Evolutionary conservation across 2,329 filamentous ascomycete genomes (phyloP).

Genomic region (Nothopassalora personata): DNA sequence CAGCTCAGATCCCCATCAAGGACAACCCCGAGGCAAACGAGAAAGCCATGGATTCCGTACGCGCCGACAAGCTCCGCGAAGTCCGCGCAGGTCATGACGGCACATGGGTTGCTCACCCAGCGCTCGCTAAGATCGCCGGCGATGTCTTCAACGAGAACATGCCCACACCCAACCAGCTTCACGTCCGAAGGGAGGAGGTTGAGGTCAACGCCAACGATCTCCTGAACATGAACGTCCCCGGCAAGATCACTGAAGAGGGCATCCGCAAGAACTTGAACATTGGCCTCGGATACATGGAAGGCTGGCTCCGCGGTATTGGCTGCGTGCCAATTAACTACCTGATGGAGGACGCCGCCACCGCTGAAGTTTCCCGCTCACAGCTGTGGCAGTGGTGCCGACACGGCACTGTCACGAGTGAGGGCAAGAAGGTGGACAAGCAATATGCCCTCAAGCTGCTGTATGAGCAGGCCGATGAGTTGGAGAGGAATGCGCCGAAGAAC

Average conservation of each 20-base stretch:
- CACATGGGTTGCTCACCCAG: conserved; percentile 96
- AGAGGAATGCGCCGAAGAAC: conserved; percentile 69
- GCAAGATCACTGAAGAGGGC: conserved; percentile 83
- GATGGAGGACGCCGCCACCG: conserved; percentile 97
- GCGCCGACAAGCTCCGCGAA: conserved; percentile 93
- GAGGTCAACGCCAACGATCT: conserved; percentile 80
- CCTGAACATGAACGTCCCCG: conserved; percentile 96
- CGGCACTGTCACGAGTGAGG: conserved; percentile 70
- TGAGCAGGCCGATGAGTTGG: conserved; percentile 74
- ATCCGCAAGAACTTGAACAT: conserved; percentile 98
- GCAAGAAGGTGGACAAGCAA: conserved; percentile 87
- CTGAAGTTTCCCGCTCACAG: conserved; percentile 89
- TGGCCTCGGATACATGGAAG: conserved; percentile 96
- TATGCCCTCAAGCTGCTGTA: conserved; percentile 82
- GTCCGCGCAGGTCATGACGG: conserved; percentile 92
- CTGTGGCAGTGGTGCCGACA: conserved; percentile 92
- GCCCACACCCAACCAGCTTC: conserved; percentile 96
- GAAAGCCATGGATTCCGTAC: conserved; percentile 43
- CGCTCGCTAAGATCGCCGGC: conserved; percentile 77
- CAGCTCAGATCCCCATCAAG: conserved; percentile 98
- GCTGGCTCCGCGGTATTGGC: conserved; percentile 88
- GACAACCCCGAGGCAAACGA: conserved; percentile 60
- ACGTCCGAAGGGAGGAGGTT: conserved; percentile 84
- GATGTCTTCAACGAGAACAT: conserved; percentile 98
- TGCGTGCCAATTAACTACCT: conserved; percentile 97